A percentile compares a stretch with the other conserved stretches of the same genome.
Evolutionary conservation across 163 green algal species (phyloP).

Genomic region (Scenedesmus sp.): DNA sequence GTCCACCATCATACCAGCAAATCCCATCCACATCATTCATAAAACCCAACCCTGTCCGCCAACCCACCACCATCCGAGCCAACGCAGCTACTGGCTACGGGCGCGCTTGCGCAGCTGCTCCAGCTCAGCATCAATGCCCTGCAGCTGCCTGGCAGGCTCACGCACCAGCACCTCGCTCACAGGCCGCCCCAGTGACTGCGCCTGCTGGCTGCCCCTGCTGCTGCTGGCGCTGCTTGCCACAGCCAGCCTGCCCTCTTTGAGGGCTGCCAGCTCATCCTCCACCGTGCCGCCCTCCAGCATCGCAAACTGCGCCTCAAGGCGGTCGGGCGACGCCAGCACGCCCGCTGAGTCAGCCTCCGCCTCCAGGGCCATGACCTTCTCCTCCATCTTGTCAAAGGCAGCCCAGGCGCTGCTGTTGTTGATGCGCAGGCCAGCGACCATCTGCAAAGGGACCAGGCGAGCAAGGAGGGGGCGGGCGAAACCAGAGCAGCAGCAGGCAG

Average conservation of each 20-base stretch:
- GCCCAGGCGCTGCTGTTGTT: slow-evolving; percentile 78
- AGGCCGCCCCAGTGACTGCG: neutral
- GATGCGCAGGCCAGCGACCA: slow-evolving; percentile 65
- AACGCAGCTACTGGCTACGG: neutral
- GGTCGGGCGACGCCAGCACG: slow-evolving; percentile 72
- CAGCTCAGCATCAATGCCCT: slow-evolving; percentile 52
- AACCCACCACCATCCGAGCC: neutral
- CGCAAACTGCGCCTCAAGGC: slow-evolving; percentile 81
- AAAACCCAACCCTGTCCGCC: too few species aligned
- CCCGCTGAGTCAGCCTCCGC: slow-evolving; percentile 63
- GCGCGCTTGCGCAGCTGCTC: slow-evolving; percentile 51
- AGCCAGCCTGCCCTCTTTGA: slow-evolving; percentile 42
- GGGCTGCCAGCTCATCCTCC: slow-evolving; percentile 48
- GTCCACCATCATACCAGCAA: too few species aligned
- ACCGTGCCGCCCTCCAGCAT: slow-evolving; percentile 72
- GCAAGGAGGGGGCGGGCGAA: too few species aligned
- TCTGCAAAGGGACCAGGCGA: slow-evolving; percentile 5
- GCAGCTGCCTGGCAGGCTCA: neutral
- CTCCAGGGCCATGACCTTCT: slow-evolving; percentile 90
- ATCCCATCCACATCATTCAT: too few species aligned
- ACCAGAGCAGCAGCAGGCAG: neutral
- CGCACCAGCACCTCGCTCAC: slow-evolving; percentile 36
- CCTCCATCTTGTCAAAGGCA: slow-evolving; percentile 97
- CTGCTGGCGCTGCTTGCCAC: neutral
- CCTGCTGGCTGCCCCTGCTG: neutral